A percentile compares a stretch with the other conserved stretches of the same genome.
These are phyloP conservation scores for Carex littledalei DNA, from an alignment of 176 grass and related monocot species.

Conservation along the genomic window DNA sequence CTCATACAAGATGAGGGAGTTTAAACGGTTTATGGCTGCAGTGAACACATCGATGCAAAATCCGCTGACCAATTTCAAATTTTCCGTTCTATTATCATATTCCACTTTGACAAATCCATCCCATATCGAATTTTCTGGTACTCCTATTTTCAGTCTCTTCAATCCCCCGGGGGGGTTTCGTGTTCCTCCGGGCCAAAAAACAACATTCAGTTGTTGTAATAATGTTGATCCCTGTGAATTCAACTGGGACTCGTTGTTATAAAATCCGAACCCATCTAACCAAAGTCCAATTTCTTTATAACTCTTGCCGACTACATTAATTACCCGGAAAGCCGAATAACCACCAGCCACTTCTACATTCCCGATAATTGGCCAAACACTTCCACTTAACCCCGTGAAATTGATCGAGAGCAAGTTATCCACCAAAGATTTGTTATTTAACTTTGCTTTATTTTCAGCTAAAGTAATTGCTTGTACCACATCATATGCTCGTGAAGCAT, in stretches of 20 bases:
- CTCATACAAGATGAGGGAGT: slow-evolving; percentile 9
- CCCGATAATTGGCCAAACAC: background rate
- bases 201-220: background rate
- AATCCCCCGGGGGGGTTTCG: background rate
- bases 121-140: slow-evolving; percentile 8
- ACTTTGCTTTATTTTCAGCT: background rate
- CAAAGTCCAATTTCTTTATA: slow-evolving; percentile 33
- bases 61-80: background rate
- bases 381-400: slow-evolving; percentile 24
- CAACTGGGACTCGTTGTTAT: background rate
- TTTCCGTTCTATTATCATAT: background rate
- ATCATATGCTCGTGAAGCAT: slow-evolving; percentile 32
- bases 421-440: background rate
- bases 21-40: slow-evolving; percentile 4
- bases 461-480: background rate
- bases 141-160: slow-evolving; percentile 21
- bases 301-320: slow-evolving; percentile 34
- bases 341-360: background rate
- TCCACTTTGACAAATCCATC: slow-evolving; percentile 16
- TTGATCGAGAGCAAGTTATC: slow-evolving; percentile 11
- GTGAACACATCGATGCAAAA: slow-evolving; percentile 37
- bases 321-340: slow-evolving; percentile 1
- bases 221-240: background rate
- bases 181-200: slow-evolving; percentile 31
- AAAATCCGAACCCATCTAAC: slow-evolving; percentile 28